Conservation (phyloP, 169 alveolate genomes). For the Plasmodium blacklocki region DNA sequence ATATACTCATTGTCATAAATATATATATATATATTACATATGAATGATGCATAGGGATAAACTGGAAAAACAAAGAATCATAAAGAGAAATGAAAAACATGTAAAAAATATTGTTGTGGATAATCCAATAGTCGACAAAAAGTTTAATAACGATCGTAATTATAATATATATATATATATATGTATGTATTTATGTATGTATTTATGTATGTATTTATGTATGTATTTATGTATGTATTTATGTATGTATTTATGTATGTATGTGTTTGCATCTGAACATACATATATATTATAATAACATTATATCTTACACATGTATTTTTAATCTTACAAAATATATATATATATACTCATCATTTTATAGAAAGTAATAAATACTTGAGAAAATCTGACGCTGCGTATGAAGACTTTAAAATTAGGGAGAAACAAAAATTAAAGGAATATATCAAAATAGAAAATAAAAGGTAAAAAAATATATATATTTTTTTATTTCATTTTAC, state of each 20-base stretch:
- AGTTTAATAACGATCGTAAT: constrained; percentile 31
- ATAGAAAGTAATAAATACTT: constrained; percentile 23
- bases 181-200: neutral
- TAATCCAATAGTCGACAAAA: constrained; percentile 39
- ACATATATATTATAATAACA: neutral
- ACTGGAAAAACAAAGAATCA: constrained; percentile 56
- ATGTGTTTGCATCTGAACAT: neutral
- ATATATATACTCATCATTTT: neutral
- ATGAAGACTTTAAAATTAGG: constrained; percentile 22
- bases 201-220: neutral
- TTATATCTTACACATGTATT: too few species aligned
- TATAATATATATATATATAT: neutral
- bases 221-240: neutral
- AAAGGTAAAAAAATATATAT: constrained; percentile 19
- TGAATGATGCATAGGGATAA: constrained; percentile 30
- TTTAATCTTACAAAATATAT: too few species aligned
- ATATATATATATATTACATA: too few species aligned
- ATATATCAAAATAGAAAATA: constrained; percentile 48
- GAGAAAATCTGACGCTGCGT: constrained; percentile 43
- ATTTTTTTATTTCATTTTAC: too few species aligned
- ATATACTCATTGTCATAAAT: too few species aligned
- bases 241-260: neutral
- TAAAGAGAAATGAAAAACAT: constrained; percentile 71
- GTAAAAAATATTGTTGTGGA: constrained; percentile 17
- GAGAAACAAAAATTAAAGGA: constrained; percentile 38